These are phyloP conservation scores for Botrytis squamosa DNA, from an alignment of 2,329 filamentous ascomycete genomes.

Conservation along the genomic window DNA sequence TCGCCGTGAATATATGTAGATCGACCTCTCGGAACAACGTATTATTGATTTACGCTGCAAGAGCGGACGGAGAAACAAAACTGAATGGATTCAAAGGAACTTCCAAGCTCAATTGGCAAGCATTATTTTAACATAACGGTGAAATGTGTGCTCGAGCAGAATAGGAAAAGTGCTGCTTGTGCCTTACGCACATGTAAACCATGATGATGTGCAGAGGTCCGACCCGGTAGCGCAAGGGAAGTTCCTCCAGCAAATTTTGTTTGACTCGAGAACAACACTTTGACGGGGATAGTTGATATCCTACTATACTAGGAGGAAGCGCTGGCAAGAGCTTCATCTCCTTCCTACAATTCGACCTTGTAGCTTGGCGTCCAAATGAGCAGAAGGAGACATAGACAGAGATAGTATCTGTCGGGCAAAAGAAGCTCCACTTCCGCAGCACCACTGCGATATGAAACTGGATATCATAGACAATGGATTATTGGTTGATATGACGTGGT, in stretches of 20 bases:
- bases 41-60: background rate
- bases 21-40: background rate
- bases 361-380: background rate
- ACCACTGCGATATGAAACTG: background rate
- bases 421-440: background rate
- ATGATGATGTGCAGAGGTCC: background rate
- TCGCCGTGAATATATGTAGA: background rate
- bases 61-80: background rate
- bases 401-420: background rate
- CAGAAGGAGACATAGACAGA: background rate
- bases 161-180: background rate
- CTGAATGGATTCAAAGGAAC: background rate
- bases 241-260: background rate
- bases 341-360: background rate
- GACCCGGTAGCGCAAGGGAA: background rate
- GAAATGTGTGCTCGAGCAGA: background rate
- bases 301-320: background rate
- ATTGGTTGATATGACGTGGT: constrained; percentile 7
- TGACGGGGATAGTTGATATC: background rate
- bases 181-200: background rate
- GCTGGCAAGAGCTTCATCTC: background rate
- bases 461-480: background rate
- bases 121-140: background rate
- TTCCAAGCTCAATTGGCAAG: background rate
- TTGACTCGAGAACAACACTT: background rate